Percentiles rank a stretch among this genome's conserved stretches.
These are phyloP conservation scores for Calonectria henricotiae DNA, from an alignment of 2,329 filamentous ascomycete species.

Conservation along the genomic window DNA sequence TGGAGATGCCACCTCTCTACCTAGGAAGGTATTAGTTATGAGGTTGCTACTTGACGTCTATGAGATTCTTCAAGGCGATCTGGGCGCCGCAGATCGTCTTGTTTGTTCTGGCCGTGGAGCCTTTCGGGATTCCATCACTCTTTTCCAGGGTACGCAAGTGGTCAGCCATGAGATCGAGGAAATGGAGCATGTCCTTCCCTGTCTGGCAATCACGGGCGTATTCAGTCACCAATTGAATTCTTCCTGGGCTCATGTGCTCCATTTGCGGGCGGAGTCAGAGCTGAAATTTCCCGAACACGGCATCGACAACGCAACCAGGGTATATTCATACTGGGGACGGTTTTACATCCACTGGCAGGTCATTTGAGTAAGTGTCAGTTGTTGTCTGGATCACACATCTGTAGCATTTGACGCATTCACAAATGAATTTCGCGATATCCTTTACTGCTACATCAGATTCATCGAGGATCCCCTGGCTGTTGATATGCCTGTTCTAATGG, in stretches of 20 bases:
- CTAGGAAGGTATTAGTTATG: constrained; percentile 9
- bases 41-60: constrained; percentile 1
- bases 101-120: background rate
- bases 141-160: background rate
- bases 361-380: constrained; percentile 4
- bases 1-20: background rate
- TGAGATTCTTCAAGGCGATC: constrained; percentile 6
- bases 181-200: constrained; percentile 5
- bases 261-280: constrained; percentile 11
- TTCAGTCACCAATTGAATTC: constrained; percentile 7
- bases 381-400: constrained; percentile 3
- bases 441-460: background rate
- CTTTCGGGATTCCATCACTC: constrained; percentile 11
- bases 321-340: background rate
- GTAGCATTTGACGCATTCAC: constrained; percentile 3
- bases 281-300: constrained; percentile 13
- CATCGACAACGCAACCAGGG: background rate
- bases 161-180: background rate
- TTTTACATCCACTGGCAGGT: constrained; percentile 11
- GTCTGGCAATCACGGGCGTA: constrained; percentile 11
- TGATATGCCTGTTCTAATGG: constrained; percentile 1
- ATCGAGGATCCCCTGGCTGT: background rate
- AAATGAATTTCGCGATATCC: background rate
- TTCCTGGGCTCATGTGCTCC: background rate
- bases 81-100: background rate